phyloP scores from a whole-genome alignment of 345 rosid genomes.

The Brassica nigra region DNA sequence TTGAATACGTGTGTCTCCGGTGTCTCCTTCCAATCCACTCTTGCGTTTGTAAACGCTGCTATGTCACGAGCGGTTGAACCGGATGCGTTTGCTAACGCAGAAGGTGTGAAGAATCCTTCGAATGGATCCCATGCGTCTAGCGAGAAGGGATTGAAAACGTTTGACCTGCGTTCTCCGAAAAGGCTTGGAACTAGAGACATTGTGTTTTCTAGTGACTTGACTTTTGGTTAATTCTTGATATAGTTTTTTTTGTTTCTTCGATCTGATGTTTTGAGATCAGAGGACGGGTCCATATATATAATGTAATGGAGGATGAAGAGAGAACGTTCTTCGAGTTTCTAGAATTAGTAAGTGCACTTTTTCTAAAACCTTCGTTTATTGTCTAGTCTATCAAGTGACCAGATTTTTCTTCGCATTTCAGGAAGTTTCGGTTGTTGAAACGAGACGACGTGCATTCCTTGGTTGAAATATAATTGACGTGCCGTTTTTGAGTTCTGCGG shows the following conservation, averaged over 20 bases:
- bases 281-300: conserved; percentile 6
- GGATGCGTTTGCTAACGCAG: background rate
- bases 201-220: background rate
- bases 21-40: conserved; percentile 43
- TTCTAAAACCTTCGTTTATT: conserved; percentile 32
- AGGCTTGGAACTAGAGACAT: background rate
- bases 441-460: conserved; percentile 5
- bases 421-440: conserved; percentile 28
- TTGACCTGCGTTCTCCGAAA: conserved; percentile 22
- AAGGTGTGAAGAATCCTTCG: conserved; percentile 4
- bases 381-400: conserved; percentile 9
- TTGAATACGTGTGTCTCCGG: conserved; percentile 41
- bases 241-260: conserved; percentile 5
- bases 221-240: background rate
- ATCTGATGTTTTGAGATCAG: background rate
- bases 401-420: conserved; percentile 28
- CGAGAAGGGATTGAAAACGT: conserved; percentile 36
- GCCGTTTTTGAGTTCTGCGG: conserved; percentile 5
- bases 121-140: conserved; percentile 38
- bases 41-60: conserved; percentile 30
- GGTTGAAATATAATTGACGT: background rate
- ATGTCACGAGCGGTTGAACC: conserved; percentile 15
- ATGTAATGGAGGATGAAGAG: background rate
- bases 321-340: conserved; percentile 32
- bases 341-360: conserved; percentile 1